Conservation (phyloP, 805 yeast genomes). For the Yamadazyma phyllophila region DNA sequence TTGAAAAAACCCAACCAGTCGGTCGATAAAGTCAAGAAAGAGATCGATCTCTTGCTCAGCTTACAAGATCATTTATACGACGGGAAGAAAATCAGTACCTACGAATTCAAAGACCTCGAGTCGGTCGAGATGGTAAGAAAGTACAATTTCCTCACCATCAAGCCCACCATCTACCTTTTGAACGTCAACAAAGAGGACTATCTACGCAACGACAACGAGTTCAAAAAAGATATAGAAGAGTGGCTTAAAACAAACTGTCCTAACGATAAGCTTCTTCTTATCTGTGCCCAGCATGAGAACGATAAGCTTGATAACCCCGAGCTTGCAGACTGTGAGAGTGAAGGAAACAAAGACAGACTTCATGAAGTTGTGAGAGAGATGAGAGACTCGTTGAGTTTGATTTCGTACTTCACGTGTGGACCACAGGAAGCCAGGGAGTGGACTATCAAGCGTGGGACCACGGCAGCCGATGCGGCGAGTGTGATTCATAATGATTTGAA, state of each 20-base stretch:
- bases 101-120: slow-evolving; percentile 53
- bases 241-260: slow-evolving; percentile 75
- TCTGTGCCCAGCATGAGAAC: slow-evolving; percentile 51
- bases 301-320: slow-evolving; percentile 25
- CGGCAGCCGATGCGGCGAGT: slow-evolving; percentile 89
- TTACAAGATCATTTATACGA: slow-evolving; percentile 35
- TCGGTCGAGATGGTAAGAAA: slow-evolving; percentile 69
- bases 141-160: slow-evolving; percentile 77
- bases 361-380: slow-evolving; percentile 63
- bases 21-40: slow-evolving; percentile 23
- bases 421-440: slow-evolving; percentile 83
- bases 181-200: slow-evolving; percentile 75
- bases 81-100: slow-evolving; percentile 60
- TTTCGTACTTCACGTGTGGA: slow-evolving; percentile 87
- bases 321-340: slow-evolving; percentile 18
- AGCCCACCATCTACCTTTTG: slow-evolving; percentile 78
- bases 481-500: slow-evolving; percentile 83
- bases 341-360: slow-evolving; percentile 46
- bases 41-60: slow-evolving; percentile 29
- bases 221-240: slow-evolving; percentile 46
- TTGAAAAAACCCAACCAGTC: slow-evolving; percentile 29
- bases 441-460: slow-evolving; percentile 73
- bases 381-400: slow-evolving; percentile 66
- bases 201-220: slow-evolving; percentile 49
- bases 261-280: slow-evolving; percentile 40